phyloP scores from a whole-genome alignment of 2,329 filamentous ascomycete species.

The Cladosporium sp. region DNA sequence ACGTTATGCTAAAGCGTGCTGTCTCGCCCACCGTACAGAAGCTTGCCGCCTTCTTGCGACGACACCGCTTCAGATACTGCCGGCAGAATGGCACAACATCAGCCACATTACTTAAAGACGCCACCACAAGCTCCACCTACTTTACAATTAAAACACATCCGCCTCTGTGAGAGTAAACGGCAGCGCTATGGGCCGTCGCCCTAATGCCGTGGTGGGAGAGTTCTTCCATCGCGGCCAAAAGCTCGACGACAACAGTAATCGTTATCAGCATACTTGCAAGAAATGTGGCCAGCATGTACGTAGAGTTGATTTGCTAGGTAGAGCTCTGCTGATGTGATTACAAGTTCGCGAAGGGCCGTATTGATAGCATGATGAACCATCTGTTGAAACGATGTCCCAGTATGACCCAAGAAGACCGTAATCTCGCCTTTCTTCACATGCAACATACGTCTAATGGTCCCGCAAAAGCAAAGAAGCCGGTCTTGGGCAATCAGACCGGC shows the following conservation, averaged over 20 bases:
- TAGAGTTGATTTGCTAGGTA: neutral
- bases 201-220: conserved; percentile 80
- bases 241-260: conserved; percentile 84
- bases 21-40: conserved; percentile 12
- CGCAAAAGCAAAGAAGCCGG: conserved; percentile 8
- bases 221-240: conserved; percentile 87
- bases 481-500: neutral
- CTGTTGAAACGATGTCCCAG: conserved; percentile 84
- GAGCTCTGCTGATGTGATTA: neutral
- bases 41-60: neutral
- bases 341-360: conserved; percentile 80
- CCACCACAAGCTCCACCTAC: neutral
- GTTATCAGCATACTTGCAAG: conserved; percentile 89
- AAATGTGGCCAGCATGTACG: conserved; percentile 72
- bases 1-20: neutral
- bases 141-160: neutral
- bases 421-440: conserved; percentile 54
- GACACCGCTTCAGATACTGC: conserved; percentile 18
- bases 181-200: conserved; percentile 71
- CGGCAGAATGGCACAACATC: conserved; percentile 8
- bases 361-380: conserved; percentile 78
- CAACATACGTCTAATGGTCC: conserved; percentile 14
- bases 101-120: neutral
- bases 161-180: neutral
- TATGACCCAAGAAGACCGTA: conserved; percentile 54